Evolutionary conservation across 2,329 filamentous ascomycete species (phyloP), one percentile per base, ranked within the genome.

Genomic region (Fusarium sacchari): DNA sequence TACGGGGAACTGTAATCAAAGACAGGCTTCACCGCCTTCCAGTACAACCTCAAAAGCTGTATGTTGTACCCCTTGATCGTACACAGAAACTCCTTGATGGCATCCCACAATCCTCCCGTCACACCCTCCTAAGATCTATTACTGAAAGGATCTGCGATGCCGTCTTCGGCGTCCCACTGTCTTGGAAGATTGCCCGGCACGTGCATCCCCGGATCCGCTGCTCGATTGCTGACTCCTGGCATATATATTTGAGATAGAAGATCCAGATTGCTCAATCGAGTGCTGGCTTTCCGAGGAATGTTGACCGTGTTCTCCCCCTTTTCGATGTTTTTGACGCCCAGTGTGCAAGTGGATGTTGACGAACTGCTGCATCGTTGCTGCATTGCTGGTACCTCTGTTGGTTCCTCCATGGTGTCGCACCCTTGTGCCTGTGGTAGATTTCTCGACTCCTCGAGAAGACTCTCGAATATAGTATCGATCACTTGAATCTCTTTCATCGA

Each of bases 1-100:
- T 82, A 77, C 37, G 79, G 75, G 34, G 84, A 85, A 6, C 78
- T 71, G 13, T 73, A 69, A 73, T 84, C 76, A 64, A 86, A 83
- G 18, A 85, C 82, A 5, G 84, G 84, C 55, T 74, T 74, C 22
- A 85, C 79, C 18, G 81, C 67, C 44, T 61, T 65, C 82, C 79
- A 84, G 75, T 84, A 86, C 34, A 79, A 47, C n/a, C 37, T 60
- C 34, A 79, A 42, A 39, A 80, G 34, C 44, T 72, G 68, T 22
- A 62, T 59, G 36, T 26, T 40, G 36, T 68, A 63, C 30, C 17
- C 37, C 28, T 50, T 61, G 13, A 75, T 56, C 36, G 43, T 58
- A 36, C 40, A 56, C 24, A 34, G 36, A 34, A 67, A 64, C 39
- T 75, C 62, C 28, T 63, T 73, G 28, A 58, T 49, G 32, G 62